Conservation (phyloP, 1,139 yeast species). For the Kurtzmaniella quercitrusa region DNA sequence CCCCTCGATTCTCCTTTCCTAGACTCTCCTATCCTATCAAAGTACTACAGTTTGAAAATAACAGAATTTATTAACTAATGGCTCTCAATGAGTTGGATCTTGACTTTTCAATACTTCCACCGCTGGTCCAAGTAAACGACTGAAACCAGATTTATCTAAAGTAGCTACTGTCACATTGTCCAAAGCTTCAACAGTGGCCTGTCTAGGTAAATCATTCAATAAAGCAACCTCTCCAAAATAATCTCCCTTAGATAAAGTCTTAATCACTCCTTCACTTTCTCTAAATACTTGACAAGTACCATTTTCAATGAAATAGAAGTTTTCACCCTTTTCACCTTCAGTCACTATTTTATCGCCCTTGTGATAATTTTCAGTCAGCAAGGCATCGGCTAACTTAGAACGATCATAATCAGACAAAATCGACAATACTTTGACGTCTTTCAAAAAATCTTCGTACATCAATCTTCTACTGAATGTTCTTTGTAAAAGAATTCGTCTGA, state of each 20-base stretch:
- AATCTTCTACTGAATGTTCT: conserved; percentile 87
- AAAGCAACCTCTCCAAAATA: conserved; percentile 96
- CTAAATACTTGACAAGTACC: conserved; percentile 76
- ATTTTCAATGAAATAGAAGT: conserved; percentile 82
- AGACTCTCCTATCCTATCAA: too few species aligned
- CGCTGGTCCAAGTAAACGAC: conserved; percentile 89
- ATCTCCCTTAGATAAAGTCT: conserved; percentile 70
- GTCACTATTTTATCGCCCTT: conserved; percentile 72
- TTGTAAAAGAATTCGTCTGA: conserved; percentile 85
- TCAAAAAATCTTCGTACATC: conserved; percentile 84
- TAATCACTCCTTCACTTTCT: conserved; percentile 56
- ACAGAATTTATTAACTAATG: conserved; percentile 1
- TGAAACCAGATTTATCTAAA: conserved; percentile 87
- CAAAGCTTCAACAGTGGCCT: conserved; percentile 84
- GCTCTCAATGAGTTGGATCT: conserved; percentile 55
- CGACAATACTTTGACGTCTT: conserved; percentile 78
- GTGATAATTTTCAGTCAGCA: conserved; percentile 70
- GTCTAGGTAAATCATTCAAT: conserved; percentile 87
- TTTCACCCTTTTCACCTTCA: conserved; percentile 91
- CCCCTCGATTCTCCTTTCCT: too few species aligned
- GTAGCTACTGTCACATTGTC: conserved; percentile 82
- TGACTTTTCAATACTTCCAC: conserved; percentile 74
- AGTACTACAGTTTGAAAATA: neutral
- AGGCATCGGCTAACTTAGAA: conserved; percentile 90
- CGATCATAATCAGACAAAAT: conserved; percentile 77